Evolutionary conservation across 2,329 filamentous ascomycete species (phyloP), one percentile per base, ranked within the genome.

Genomic region (Exophiala calicioides): DNA sequence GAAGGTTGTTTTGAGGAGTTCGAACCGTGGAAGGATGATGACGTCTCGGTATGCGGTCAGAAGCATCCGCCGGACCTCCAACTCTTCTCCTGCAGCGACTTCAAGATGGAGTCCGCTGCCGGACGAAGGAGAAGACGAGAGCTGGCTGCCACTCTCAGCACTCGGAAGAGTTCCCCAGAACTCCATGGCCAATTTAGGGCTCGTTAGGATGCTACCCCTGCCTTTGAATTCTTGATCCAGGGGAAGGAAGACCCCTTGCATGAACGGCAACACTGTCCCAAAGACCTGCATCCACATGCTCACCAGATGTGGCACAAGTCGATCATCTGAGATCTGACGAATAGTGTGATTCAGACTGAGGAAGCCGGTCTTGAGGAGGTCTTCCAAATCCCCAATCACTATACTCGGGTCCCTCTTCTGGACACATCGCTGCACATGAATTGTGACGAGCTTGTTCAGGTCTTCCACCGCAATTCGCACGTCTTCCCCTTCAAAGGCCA

Each of bases 241-340:
- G 0, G 90, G 93, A 1, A 98, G 73, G 63, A 98, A 96, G 1
- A 96, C 90, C 1, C 91, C 90, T 70, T 97, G 91, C 60, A 98
- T 84, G 62, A 95, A 97, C 0, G 93, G 93, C 4, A 97, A 70
- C 27, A 97, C 88, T 5, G 81, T 86, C 2, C 89, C 91, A 61
- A 96, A 96, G 0, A 93, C 90, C 35, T 93, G 84, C 49, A 94
- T 81, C 93, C 93, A 98, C 62, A 96, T 83, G 63, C 95, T 89
- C 2, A 96, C 91, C 1, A 98, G 75, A 45, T 89, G 83, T 0
- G 89, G 88, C 16, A 97, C 89, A n/a, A 97, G 79, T 24, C 85
- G 81, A 51, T 95, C 90, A 61, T 97, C 91, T 0, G 88, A 78
- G 1, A 89, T 83, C 34, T 81, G 81, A 38, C 84, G 80, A 13